Evolutionary conservation across 208 protist genomes (phyloP).

Genomic region (Crithidia brevicula): DNA sequence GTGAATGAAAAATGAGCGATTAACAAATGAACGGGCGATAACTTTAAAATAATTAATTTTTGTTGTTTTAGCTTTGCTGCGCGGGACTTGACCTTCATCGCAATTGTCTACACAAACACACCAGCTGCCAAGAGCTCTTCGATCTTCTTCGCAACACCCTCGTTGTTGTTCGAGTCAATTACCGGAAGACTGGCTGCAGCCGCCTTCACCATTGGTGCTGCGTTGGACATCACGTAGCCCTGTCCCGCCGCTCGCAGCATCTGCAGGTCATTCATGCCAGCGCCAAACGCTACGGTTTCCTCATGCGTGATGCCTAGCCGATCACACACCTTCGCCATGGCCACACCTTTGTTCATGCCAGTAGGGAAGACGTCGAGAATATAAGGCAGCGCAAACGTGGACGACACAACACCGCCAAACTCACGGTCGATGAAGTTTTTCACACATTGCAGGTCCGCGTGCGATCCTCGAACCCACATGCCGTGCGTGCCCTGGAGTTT

Average conservation of each 20-base stretch:
- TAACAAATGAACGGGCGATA: conserved; percentile 1
- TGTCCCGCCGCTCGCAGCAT: conserved; percentile 58
- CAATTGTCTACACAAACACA: conserved; percentile 1
- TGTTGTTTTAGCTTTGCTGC: too few relatives aligned
- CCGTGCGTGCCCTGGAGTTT: conserved; percentile 43
- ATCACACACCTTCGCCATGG: conserved; percentile 46
- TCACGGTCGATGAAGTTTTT: conserved; percentile 38
- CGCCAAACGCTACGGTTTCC: conserved; percentile 70
- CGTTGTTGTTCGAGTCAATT: conserved; percentile 52
- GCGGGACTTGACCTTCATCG: too few relatives aligned
- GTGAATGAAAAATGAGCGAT: not conserved
- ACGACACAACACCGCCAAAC: conserved; percentile 23
- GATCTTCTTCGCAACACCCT: conserved; percentile 61
- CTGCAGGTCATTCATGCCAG: conserved; percentile 70
- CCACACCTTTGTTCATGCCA: conserved; percentile 56
- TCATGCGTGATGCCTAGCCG: conserved; percentile 32
- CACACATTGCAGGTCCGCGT: conserved; percentile 31
- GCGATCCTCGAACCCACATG: conserved; percentile 44
- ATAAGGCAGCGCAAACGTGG: conserved; percentile 35
- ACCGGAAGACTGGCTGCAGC: conserved; percentile 45
- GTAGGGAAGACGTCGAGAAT: conserved; percentile 48
- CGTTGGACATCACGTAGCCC: conserved; percentile 72
- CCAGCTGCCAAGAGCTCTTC: conserved; percentile 45
- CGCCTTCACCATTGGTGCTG: conserved; percentile 40
- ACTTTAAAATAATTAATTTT: too few relatives aligned